phyloP scores from a whole-genome alignment of 345 rosid species.

The Linum trigynum region DNA sequence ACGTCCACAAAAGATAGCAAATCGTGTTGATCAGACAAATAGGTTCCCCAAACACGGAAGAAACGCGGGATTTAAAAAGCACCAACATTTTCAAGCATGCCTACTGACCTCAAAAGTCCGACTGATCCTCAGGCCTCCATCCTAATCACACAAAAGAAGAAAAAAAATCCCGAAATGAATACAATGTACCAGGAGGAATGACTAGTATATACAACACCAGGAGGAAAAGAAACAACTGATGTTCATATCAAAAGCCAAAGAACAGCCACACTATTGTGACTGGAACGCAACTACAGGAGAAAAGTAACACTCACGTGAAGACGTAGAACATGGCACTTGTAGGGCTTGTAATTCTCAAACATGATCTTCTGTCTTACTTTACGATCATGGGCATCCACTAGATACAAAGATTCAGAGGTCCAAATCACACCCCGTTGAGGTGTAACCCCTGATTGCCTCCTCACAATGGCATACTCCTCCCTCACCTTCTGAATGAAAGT shows the following conservation, averaged over 20 bases:
- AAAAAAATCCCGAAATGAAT: not conserved
- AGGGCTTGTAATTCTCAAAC: slow-evolving; percentile 30
- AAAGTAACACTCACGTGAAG: slow-evolving; percentile 36
- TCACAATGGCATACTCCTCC: slow-evolving; percentile 20
- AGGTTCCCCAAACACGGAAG: not conserved
- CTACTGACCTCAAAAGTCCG: slow-evolving; percentile 42
- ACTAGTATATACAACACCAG: not conserved
- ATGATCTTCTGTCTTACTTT: slow-evolving; percentile 16
- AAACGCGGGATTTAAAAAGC: not conserved
- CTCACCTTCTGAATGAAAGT: slow-evolving; percentile 28
- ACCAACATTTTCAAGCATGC: not conserved
- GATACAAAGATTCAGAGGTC: slow-evolving; percentile 15
- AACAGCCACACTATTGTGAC: too few species aligned
- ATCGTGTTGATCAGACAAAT: not conserved
- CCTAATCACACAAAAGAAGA: slow-evolving; percentile 27
- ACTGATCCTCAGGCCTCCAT: slow-evolving; percentile 30
- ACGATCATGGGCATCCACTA: slow-evolving; percentile 30
- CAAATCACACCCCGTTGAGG: slow-evolving; percentile 24
- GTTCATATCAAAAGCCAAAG: not conserved
- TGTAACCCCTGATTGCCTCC: slow-evolving; percentile 8
- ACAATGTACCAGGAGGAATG: not conserved
- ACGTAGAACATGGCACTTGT: slow-evolving; percentile 32
- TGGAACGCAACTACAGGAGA: not conserved
- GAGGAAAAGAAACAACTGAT: not conserved
- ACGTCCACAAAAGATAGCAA: not conserved